Evolutionary conservation across 768 basidiomycete genomes (phyloP), one percentile per base, ranked within the genome.

Genomic region (Panellus pusillus): DNA sequence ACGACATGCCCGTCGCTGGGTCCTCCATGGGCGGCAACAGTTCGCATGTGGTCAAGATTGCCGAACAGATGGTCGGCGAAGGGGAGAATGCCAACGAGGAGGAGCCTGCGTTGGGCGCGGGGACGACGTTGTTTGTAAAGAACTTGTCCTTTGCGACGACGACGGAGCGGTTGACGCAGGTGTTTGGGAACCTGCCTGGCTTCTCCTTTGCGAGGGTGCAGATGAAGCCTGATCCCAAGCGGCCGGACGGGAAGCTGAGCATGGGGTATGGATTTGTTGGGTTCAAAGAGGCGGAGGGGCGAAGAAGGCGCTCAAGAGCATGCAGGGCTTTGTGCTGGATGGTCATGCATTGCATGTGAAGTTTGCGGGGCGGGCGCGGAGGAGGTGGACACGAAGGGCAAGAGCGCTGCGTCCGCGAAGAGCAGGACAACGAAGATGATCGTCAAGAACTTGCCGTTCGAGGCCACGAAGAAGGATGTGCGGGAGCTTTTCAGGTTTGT

Each of bases 371-470:
- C 79, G 94, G 6, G 92, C 0, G 84, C 83, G 37, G 89, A 84
- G 32, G 83, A 81, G 45, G 74, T 68, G 41, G 68, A 63, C 45
- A 43, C 28, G 36, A 71, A 70, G 57, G 68, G 61, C 44, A 73
- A 71, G 40, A 67, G 62, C 14, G 74, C 65, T 29, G 74, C 65
- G 20, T 72, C 60, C 9, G 69, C 73, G 28, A 85, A 81, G 72
- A 82, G 79, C 45, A 79, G 79, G 54, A 87, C 89, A 57, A 90
- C 93, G 59, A 98, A 98, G 83, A 86, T 98, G 80, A 84, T 98
- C 46, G 93, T 98, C 61, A 98, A 98, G 83, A 99, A 99, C 64
- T 80, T 98, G 49, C 94, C 97, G 37, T 99, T 99, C 74, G 97
- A 99, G 70, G 92, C 89, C 40, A 88, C 88, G 39, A 92, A 89